A percentile compares a stretch with the other conserved stretches of the same genome.
Evolutionary conservation across 2,329 filamentous ascomycete species (phyloP).

Genomic region (Fusarium lateritium): DNA sequence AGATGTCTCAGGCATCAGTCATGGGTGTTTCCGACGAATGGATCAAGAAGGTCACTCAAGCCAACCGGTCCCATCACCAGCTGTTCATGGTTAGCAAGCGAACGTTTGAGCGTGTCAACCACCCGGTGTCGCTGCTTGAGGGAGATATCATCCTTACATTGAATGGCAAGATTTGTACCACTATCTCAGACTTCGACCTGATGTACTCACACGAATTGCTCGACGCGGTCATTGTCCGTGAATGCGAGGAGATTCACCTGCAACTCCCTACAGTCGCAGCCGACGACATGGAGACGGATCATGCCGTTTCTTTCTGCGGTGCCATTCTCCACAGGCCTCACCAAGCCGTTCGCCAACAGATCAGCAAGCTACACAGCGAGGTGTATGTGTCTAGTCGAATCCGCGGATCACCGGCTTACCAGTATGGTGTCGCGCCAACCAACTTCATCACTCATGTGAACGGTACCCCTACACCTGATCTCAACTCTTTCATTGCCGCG

Average conservation of each 20-base stretch:
- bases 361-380: conserved; percentile 95
- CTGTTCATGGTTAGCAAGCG: conserved; percentile 99
- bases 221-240: conserved; percentile 88
- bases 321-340: conserved; percentile 94
- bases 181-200: conserved; percentile 91
- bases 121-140: conserved; percentile 77
- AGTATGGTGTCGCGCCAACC: conserved; percentile 93
- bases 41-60: conserved; percentile 90
- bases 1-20: conserved; percentile 96
- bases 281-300: conserved; percentile 91
- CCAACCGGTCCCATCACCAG: conserved; percentile 93
- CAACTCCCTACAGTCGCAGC: conserved; percentile 88
- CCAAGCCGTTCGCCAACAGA: conserved; percentile 96
- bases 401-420: conserved; percentile 85
- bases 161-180: conserved; percentile 92
- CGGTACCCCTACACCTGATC: conserved; percentile 84
- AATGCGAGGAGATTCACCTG: conserved; percentile 83
- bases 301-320: conserved; percentile 94
- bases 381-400: conserved; percentile 94
- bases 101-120: conserved; percentile 71
- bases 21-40: conserved; percentile 98
- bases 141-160: conserved; percentile 93
- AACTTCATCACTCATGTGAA: conserved; percentile 99
- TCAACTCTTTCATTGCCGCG: conserved; percentile 84
- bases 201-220: conserved; percentile 93